phyloP scores from a whole-genome alignment of 2,329 filamentous ascomycete species.

The Talaromyces funiculosus region DNA sequence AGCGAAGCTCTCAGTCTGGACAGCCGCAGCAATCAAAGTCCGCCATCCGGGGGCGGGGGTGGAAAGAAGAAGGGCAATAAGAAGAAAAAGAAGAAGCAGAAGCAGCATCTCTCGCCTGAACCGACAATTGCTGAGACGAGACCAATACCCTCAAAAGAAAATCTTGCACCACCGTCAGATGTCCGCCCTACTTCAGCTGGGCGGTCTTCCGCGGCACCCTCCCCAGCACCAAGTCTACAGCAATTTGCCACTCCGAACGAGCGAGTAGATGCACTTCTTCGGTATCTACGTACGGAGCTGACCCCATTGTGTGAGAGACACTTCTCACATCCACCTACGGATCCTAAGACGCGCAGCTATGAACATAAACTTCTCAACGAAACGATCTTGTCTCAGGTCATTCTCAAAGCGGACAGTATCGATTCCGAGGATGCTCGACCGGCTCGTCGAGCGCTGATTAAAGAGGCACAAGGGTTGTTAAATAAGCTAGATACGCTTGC shows the following conservation, averaged over 20 bases:
- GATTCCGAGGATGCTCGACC: constrained; percentile 56
- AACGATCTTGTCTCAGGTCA: constrained; percentile 38
- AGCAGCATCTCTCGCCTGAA: background rate
- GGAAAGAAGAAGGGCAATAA: constrained; percentile 18
- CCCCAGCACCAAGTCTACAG: constrained; percentile 32
- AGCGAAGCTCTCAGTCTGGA: constrained; percentile 17
- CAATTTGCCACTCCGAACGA: constrained; percentile 29
- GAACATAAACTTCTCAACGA: constrained; percentile 42
- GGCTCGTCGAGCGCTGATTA: constrained; percentile 44
- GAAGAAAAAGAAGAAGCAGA: constrained; percentile 22
- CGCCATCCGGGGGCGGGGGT: background rate
- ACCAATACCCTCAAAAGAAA: background rate
- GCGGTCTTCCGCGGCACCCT: constrained; percentile 18
- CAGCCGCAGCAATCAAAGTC: constrained; percentile 9
- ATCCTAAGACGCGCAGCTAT: constrained; percentile 35
- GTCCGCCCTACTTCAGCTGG: constrained; percentile 14
- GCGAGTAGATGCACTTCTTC: constrained; percentile 33
- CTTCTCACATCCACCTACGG: constrained; percentile 34
- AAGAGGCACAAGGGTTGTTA: constrained; percentile 37
- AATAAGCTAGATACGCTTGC: constrained; percentile 32
- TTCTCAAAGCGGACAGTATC: constrained; percentile 61
- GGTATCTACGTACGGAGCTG: constrained; percentile 34
- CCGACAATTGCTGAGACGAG: background rate
- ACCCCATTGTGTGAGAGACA: constrained; percentile 36
- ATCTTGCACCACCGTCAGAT: constrained; percentile 13